Base-by-base conservation (phyloP, 1,284 basidiomycete species). In the Schizopora paradoxa region DNA sequence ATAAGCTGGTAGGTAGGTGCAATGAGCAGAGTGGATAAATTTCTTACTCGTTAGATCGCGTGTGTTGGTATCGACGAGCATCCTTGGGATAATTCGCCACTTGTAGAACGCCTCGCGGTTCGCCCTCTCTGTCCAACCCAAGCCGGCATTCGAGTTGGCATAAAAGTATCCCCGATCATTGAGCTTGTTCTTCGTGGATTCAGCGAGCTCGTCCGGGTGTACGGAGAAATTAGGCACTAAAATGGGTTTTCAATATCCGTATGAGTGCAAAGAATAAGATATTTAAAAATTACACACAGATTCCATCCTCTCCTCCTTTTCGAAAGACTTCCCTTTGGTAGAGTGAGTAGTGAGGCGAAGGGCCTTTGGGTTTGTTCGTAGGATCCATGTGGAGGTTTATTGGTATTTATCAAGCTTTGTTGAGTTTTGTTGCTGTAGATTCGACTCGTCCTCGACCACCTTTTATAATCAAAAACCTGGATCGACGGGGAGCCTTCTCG, bases 31-130 rank as follows among this genome's bases (percentile, higher is more conserved):
- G 11, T 16, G 14, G 19, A 43, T 6, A 22, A n/a, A 47, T n/a
- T 31, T 54, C 66, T 31, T 49, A 70, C 69, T 70, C 2, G 70
- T 72, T 5, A 76, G 63, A 51, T 79, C 75, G n/a, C 77, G 65
- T 2, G 62, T 65, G 43, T 72, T 77, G 4, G 77, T 79, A 57
- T 79, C 75, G 6, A 77, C 74, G n/a, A 77, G 67, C 64, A 78
- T 74, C 11, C 73, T 66, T 7, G 78, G 77, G 8, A 80, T 61
- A 53, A 80, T 78, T 16, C 69, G 63, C 67, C 68, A 74, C 26
- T 61, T 57, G 51, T 73, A 74, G 59, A 74, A 76, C 0, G 73
- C 69, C 54, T 74, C 70, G 41, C 71, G 63, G 57, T 80, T 79
- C 0, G 75, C 73, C 42, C 65, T 61, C 58, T 77, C 70, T 0